Evolutionary conservation across 2,329 filamentous ascomycete species (phyloP).

Genomic region (Rosellinia necatrix): DNA sequence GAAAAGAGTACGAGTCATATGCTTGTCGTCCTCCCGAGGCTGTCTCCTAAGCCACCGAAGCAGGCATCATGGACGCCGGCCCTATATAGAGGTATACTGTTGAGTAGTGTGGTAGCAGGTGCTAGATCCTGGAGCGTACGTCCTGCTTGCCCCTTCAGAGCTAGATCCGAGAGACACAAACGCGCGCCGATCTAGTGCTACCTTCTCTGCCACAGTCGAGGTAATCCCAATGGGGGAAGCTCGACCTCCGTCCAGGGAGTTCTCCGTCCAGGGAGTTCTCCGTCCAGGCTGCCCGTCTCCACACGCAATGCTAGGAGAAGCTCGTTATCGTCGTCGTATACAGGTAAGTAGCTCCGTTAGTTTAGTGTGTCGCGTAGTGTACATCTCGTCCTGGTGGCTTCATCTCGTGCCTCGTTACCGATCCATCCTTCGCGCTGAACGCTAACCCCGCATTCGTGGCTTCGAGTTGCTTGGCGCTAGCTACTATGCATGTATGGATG

Average conservation of each 20-base stretch:
- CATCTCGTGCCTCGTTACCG: not conserved
- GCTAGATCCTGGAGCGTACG: conserved; percentile 11
- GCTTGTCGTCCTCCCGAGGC: not conserved
- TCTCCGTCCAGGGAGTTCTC: not conserved
- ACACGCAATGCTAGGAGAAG: not conserved
- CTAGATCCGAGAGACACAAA: conserved; percentile 10
- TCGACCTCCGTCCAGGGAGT: conserved; percentile 4
- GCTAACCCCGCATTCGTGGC: conserved; percentile 25
- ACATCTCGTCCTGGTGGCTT: conserved; percentile 7
- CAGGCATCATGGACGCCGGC: no score
- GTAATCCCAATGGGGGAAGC: conserved; percentile 18
- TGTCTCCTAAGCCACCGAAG: no score
- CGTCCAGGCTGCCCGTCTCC: no score
- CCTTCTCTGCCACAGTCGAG: conserved; percentile 1
- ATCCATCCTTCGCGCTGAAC: conserved; percentile 3
- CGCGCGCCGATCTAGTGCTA: conserved; percentile 4
- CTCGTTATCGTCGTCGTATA: conserved; percentile 8
- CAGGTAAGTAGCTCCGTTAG: no score
- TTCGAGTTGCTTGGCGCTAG: conserved; percentile 3
- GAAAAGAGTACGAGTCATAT: conserved; percentile 10
- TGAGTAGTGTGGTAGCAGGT: not conserved
- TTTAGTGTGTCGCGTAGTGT: no score
- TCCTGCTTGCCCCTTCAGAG: conserved; percentile 1
- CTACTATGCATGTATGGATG: not conserved
- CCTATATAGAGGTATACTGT: no score